phyloP scores from a whole-genome alignment of 169 alveolate genomes.

The Plasmodium reichenowi region DNA sequence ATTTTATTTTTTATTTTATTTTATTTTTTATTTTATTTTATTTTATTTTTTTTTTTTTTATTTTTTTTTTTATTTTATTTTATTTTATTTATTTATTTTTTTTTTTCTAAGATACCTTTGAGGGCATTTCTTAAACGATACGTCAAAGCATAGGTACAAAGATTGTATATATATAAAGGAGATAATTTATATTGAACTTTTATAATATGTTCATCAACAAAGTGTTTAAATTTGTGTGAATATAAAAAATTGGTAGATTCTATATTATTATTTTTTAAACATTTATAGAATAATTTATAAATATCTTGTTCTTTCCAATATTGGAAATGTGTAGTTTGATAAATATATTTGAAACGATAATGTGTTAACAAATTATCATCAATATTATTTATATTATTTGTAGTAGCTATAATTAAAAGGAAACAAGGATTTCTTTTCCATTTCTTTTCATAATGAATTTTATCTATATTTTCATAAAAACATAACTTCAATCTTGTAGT shows the following conservation, averaged over 20 bases:
- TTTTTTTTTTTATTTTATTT: neutral
- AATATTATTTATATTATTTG: conserved; percentile 26
- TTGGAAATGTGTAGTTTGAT: conserved; percentile 15
- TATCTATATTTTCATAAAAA: conserved; percentile 56
- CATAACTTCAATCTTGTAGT: conserved; percentile 50
- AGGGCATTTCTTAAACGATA: conserved; percentile 4
- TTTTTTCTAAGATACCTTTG: conserved; percentile 31
- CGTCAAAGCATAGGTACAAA: conserved; percentile 20
- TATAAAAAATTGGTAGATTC: conserved; percentile 12
- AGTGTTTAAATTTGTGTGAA: conserved; percentile 13
- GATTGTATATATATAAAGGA: conserved; percentile 32
- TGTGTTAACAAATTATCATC: conserved; percentile 27
- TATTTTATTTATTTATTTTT: too few relatives aligned
- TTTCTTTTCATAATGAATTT: conserved; percentile 29
- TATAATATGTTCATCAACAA: conserved; percentile 28
- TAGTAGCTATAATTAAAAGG: conserved; percentile 34
- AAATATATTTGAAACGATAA: conserved; percentile 27
- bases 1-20: too few relatives aligned
- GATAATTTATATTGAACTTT: conserved; percentile 9
- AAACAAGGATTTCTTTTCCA: conserved; percentile 15
- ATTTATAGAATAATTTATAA: conserved; percentile 16
- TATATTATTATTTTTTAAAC: conserved; percentile 21
- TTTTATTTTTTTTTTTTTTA: conserved; percentile 10
- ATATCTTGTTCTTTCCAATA: conserved; percentile 35
- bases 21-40: too few relatives aligned